A percentile compares a stretch with the other conserved stretches of the same genome.
phyloP scores from a whole-genome alignment of 495 filamentous ascomycete genomes.

The Cladorrhinum samala region DNA sequence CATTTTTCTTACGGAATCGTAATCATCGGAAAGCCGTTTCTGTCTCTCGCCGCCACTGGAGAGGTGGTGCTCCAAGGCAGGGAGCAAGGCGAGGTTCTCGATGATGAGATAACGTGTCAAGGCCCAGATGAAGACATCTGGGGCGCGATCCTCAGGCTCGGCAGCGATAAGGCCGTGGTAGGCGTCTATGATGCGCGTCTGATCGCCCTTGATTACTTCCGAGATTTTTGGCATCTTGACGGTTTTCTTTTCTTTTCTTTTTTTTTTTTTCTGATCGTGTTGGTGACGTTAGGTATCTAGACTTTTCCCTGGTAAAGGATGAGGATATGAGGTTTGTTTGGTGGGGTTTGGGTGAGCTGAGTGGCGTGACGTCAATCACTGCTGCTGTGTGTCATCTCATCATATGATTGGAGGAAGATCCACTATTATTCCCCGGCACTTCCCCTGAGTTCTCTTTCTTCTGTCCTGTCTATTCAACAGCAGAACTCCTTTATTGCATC shows the following conservation, averaged over 20 bases:
- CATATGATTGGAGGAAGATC: conserved; percentile 2
- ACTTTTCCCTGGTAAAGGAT: neutral
- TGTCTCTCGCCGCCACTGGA: conserved; percentile 15
- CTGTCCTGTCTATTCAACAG: too few species aligned
- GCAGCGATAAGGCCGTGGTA: conserved; percentile 12
- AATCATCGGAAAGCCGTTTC: conserved; percentile 20
- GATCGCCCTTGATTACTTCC: conserved; percentile 22
- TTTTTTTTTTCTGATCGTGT: neutral
- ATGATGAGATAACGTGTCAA: conserved; percentile 23
- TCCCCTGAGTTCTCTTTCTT: neutral
- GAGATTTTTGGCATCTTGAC: conserved; percentile 26
- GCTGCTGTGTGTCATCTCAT: too few species aligned
- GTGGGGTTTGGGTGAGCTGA: neutral
- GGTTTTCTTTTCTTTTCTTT: too few species aligned
- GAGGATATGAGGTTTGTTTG: neutral
- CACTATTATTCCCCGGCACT: neutral
- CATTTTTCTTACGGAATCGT: conserved; percentile 18
- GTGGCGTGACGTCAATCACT: conserved; percentile 6
- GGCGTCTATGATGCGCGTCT: conserved; percentile 12
- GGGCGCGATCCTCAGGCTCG: conserved; percentile 14
- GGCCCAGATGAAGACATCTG: conserved; percentile 23
- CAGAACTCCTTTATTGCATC: too few species aligned
- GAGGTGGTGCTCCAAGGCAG: conserved; percentile 21
- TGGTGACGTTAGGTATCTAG: neutral
- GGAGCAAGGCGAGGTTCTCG: conserved; percentile 26